Conservation (phyloP, 176 grass and related monocot species). For the Zoysia japonica region DNA sequence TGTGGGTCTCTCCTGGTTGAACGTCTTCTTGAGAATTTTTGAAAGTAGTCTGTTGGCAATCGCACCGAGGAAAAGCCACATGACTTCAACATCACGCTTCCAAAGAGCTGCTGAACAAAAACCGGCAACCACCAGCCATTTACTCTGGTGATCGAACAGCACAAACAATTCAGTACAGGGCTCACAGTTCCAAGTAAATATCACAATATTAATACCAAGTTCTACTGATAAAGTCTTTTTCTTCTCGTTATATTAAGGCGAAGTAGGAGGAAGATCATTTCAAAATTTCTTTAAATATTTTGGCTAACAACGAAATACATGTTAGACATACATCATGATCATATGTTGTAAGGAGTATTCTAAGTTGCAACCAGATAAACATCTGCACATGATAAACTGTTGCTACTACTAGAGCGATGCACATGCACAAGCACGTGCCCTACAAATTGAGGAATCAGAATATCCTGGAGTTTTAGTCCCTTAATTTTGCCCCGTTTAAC, state of each 20-base stretch:
- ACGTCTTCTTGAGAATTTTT: slow-evolving; percentile 52
- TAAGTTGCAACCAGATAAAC: not conserved
- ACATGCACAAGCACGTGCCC: not conserved
- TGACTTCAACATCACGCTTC: slow-evolving; percentile 71
- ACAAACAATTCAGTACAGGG: slow-evolving; percentile 15
- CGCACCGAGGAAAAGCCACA: slow-evolving; percentile 66
- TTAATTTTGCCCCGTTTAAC: not conserved
- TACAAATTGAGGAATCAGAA: slow-evolving; percentile 12
- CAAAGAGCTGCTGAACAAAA: slow-evolving; percentile 58
- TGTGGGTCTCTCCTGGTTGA: slow-evolving; percentile 77
- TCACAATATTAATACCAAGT: slow-evolving; percentile 11
- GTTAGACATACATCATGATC: not conserved
- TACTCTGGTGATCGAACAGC: slow-evolving; percentile 54
- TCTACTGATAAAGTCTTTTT: slow-evolving; percentile 6
- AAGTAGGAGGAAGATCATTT: not conserved
- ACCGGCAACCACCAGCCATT: slow-evolving; percentile 67
- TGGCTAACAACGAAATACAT: not conserved
- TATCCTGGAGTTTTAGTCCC: slow-evolving; percentile 16
- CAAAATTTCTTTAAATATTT: not conserved
- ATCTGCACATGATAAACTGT: too few species aligned
- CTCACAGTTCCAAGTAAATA: slow-evolving; percentile 8
- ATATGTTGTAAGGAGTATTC: not conserved
- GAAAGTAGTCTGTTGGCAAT: slow-evolving; percentile 61
- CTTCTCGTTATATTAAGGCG: not conserved
- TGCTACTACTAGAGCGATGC: not conserved